Evolutionary conservation across 495 filamentous ascomycete genomes (phyloP), one percentile per base, ranked within the genome.

Genomic region (Penicillium arizonense): DNA sequence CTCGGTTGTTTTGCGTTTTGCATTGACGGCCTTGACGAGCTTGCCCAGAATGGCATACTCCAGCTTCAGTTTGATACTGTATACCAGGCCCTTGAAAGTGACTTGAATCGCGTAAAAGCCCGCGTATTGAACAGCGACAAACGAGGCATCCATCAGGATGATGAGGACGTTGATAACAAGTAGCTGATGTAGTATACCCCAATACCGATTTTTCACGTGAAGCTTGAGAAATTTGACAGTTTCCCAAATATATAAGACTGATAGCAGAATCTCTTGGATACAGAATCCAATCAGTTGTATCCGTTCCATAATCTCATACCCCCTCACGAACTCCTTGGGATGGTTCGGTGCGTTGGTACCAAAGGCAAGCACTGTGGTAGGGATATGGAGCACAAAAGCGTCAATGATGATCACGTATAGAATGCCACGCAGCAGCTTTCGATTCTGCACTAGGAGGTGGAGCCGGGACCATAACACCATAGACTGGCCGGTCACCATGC

Each of bases 381-480:
- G 70, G 11, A 75, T 63, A 57, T 86, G 82, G 35, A 79, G 61
- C 43, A 81, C 40, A 20, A 79, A 34, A 3, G 64, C 74, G 61
- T 83, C 68, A 61, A 76, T 30, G 24, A 84, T 71, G 46, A 87
- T 84, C 73, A 85, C 81, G 53, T 35, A 65, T 20, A 83, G 72
- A 2, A 82, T 70, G 9, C 52, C 50, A 28, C 73, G 74, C 8
- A 85, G 68, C 13, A 75, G 51, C 8, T 46, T 57, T 10, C 44
- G 57, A 7, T 73, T 74, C 68, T 71, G 57, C 71, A 71, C 39
- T 28, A 73, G 58, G 23, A 86, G 71, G 56, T 86, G 79, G 2
- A 87, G 71, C 28, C 84, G 78, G 3, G 83, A 86, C 70, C 79
- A 87, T 14, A 87, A 74, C 11, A 87, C 82, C 18, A 86, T 59